Evolutionary conservation across 441 rosid genomes (phyloP), one percentile per base, ranked within the genome.

Genomic region (Populus hybrid): DNA sequence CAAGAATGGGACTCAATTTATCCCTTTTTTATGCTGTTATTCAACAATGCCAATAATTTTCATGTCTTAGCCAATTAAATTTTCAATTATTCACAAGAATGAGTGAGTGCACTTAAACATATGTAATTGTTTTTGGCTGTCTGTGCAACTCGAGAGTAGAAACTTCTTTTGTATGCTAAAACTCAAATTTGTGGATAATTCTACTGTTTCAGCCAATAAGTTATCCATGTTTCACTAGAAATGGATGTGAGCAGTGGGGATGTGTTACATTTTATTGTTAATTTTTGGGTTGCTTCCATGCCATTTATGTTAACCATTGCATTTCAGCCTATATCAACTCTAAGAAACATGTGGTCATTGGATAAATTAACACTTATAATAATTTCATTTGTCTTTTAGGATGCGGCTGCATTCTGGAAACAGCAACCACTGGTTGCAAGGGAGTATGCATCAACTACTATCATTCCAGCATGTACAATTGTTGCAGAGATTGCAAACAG

Each of bases 401-500:
- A 93, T 89, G 98, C 98, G 65, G 87, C 92, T 77, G 86, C 89
- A 79, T 93, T 89, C 86, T 93, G 99, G 98, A 86, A 88, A 87
- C 99, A 92, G 79, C 99, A 95, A 84, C 96, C 98, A 72, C 67
- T 89, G 80, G 89, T 86, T 69, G 94, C 92, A 16, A 85, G 92
- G 85, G 95, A 91, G 82, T 92, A 84, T 83, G 95, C 94, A 71
- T 85, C 90, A 82, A 88, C 89, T 86, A 90, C 97, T 70, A 88
- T 95, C 70, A 92, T 93, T 82, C 99, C 97, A 35, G 97, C 93
- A 63, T 91, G 98, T 83, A 83, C 85, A 71, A 79, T 88, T 80
- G 97, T 92, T 84, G 88, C 85, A 34, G 87, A 88, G 82, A 86
- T 92, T 80, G 94, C 98, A 67, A 93, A 88, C 73, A 76, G 78